Evolutionary conservation across 1,139 yeast species (phyloP), one percentile per base, ranked within the genome.

Genomic region (Geotrichum restrictum): DNA sequence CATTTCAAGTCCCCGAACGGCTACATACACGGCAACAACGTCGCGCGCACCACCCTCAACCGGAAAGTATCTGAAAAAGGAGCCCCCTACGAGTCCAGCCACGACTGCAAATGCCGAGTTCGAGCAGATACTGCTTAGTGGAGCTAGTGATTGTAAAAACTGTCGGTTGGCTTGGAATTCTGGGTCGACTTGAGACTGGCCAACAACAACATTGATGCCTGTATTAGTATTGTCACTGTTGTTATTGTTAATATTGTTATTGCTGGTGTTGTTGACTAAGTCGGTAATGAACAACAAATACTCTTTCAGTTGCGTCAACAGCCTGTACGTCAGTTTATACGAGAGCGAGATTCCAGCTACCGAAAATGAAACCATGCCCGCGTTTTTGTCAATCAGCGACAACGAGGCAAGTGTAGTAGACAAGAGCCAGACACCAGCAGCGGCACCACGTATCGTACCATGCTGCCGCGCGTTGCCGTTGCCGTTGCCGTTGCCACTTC

Each of bases 1-100:
- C 53, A 64, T 64, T 56, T 72, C 75, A n/a, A 62, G 62, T 1
- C 71, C 69, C 48, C 68, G 63, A 5, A 69, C 60, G 8, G 65
- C 62, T 5, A 62, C 49, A 53, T 68, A 70, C 22, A 71, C 57
- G 16, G 72, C 72, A 18, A 63, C 51, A 44, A 62, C 64, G 24
- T 63, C 60, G 21, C 66, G 58, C 13, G 61, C 60, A 1, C 54
- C 56, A 8, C 7, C 8, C 24, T 48, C 51, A 7, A 57, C 57
- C 7, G 70, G 69, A 46, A 67, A 45, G 41, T 40, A 24, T n/a
- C 22, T 19, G 40, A 41, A 39, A n/a, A 39, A 21, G 5, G 49
- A 21, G 22, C 53, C 53, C 3, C 47, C 34, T 4, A 18, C 18
- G n/a, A 36, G 4, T 7, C 46, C 53, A 11, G 53, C 27, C 5